These are phyloP conservation scores for Tardiomyces digboiensis DNA, from an alignment of 1,139 yeast species.

Conservation along the genomic window DNA sequence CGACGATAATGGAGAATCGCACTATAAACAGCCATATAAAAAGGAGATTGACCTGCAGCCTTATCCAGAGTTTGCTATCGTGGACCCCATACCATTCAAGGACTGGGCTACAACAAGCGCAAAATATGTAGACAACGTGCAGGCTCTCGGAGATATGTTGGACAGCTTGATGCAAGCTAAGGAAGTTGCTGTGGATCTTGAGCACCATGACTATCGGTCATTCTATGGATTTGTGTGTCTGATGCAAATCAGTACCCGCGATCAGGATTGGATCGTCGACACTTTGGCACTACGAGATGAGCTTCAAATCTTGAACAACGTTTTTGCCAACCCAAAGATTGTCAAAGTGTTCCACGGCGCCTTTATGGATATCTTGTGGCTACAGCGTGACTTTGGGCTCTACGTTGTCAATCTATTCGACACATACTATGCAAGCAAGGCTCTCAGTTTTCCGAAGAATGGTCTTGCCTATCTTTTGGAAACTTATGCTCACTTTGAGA, in stretches of 20 bases:
- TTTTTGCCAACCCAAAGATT: conserved; percentile 73
- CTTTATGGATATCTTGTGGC: conserved; percentile 93
- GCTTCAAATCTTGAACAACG: conserved; percentile 52
- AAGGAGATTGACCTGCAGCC: conserved; percentile 62
- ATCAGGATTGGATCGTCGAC: conserved; percentile 78
- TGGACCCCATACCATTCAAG: conserved; percentile 45
- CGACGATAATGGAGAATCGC: conserved; percentile 38
- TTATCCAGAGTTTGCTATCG: conserved; percentile 50
- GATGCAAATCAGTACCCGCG: conserved; percentile 85
- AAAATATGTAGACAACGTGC: conserved; percentile 60
- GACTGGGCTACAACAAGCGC: conserved; percentile 64
- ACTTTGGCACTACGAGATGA: conserved; percentile 69
- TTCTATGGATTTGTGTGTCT: conserved; percentile 87
- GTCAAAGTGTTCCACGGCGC: conserved; percentile 95
- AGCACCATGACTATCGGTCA: conserved; percentile 89
- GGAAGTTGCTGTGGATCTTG: conserved; percentile 92
- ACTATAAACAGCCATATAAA: conserved; percentile 75
- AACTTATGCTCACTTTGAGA: conserved; percentile 69
- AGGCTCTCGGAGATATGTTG: conserved; percentile 45
- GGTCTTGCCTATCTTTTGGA: conserved; percentile 82
- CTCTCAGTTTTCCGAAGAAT: conserved; percentile 68
- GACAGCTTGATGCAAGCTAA: conserved; percentile 37
- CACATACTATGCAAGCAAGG: conserved; percentile 82
- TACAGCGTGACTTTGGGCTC: conserved; percentile 90
- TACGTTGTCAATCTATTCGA: conserved; percentile 88